Conservation (phyloP, 306 rosid genomes). For the Lathyrus tuberosus region DNA sequence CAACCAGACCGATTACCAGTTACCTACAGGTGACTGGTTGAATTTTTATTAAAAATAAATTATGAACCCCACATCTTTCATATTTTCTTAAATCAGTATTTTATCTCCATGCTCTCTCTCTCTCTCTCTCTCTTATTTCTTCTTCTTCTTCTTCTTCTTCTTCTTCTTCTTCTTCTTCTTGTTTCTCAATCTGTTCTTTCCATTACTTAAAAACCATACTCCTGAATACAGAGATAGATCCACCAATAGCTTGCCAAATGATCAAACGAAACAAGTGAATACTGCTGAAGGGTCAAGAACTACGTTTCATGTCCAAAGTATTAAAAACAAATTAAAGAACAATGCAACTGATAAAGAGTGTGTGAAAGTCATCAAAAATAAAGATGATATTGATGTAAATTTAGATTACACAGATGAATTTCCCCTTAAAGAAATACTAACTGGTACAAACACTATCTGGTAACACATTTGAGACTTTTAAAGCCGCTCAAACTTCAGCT, state of each 20-base stretch:
- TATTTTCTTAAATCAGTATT: too few species aligned
- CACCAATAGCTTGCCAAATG: constrained; percentile 27
- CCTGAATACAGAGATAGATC: constrained; percentile 38
- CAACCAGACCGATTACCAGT: too few species aligned
- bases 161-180: too few species aligned
- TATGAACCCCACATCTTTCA: too few species aligned
- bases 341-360: constrained; percentile 1
- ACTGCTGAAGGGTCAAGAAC: background rate
- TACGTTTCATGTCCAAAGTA: constrained; percentile 7
- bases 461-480: constrained; percentile 46
- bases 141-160: too few species aligned
- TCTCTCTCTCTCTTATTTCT: too few species aligned
- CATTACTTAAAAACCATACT: constrained; percentile 6
- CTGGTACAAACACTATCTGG: constrained; percentile 75
- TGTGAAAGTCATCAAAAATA: constrained; percentile 31
- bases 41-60: too few species aligned
- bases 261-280: constrained; percentile 33
- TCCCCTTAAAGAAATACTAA: constrained; percentile 62
- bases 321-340: background rate
- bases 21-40: too few species aligned
- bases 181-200: too few species aligned
- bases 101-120: too few species aligned
- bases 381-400: constrained; percentile 38
- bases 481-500: constrained; percentile 38
- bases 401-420: constrained; percentile 46